These are phyloP conservation scores for Aspergillus fischeri DNA, from an alignment of 2,329 filamentous ascomycete species.

Conservation along the genomic window DNA sequence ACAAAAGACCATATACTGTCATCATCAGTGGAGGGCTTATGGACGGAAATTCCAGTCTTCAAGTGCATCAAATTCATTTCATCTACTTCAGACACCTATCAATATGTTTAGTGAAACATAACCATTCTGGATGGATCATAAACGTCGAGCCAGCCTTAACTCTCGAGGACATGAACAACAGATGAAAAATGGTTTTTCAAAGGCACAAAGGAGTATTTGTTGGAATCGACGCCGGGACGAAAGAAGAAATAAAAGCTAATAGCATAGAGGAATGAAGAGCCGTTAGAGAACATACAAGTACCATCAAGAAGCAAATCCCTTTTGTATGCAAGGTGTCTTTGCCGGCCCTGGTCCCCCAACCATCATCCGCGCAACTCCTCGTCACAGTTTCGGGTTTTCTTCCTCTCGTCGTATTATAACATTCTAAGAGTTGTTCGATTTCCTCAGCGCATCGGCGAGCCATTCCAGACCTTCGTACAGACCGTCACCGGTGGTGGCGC, in stretches of 20 bases:
- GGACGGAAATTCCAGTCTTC: neutral
- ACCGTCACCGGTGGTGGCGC: constrained; percentile 97
- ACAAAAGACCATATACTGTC: neutral
- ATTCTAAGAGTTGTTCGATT: constrained; percentile 52
- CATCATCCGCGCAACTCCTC: constrained; percentile 35
- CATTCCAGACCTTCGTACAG: constrained; percentile 98
- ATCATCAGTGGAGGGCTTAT: neutral
- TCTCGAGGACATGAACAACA: constrained; percentile 5
- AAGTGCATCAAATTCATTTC: neutral
- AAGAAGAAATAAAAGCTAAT: constrained; percentile 38
- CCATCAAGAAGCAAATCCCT: constrained; percentile 29
- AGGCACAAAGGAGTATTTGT: constrained; percentile 21
- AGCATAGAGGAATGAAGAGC: constrained; percentile 39
- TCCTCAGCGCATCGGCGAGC: constrained; percentile 78
- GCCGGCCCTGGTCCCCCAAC: constrained; percentile 30
- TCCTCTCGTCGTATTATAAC: constrained; percentile 30
- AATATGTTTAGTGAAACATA: constrained; percentile 4
- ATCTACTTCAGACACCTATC: neutral
- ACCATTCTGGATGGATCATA: constrained; percentile 12
- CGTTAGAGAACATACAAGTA: constrained; percentile 35
- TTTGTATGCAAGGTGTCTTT: constrained; percentile 27
- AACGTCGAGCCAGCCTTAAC: constrained; percentile 12
- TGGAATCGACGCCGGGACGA: constrained; percentile 29
- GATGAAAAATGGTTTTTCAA: constrained; percentile 19
- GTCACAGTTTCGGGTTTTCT: constrained; percentile 33